These are phyloP conservation scores for Anthostomella pinea DNA, from an alignment of 2,329 filamentous ascomycete species.

Conservation along the genomic window DNA sequence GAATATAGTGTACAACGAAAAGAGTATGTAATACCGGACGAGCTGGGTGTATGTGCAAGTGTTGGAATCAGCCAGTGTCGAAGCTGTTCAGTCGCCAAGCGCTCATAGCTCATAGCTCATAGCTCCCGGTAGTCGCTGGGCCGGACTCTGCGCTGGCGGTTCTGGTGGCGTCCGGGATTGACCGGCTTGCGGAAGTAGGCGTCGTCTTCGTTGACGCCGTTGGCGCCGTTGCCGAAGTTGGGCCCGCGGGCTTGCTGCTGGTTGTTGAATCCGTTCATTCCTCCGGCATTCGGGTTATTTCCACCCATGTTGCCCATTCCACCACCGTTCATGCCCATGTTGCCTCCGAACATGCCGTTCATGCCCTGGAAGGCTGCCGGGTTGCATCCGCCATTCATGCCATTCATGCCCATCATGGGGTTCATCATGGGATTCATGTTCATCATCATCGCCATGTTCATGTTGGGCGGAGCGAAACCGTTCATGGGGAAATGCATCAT, in stretches of 20 bases:
- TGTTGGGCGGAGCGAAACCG: constrained; percentile 37
- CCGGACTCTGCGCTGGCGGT: constrained; percentile 72
- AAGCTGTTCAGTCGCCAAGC: not conserved
- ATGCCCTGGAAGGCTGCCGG: too few species aligned
- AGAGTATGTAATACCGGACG: constrained; percentile 2
- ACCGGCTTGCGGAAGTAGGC: constrained; percentile 95
- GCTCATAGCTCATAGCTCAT: constrained; percentile 35
- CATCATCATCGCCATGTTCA: constrained; percentile 37
- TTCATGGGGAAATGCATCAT: constrained; percentile 41
- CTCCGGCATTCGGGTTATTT: constrained; percentile 31
- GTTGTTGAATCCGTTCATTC: constrained; percentile 30
- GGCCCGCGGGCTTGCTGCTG: constrained; percentile 22
- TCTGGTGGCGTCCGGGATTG: constrained; percentile 87
- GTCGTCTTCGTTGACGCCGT: constrained; percentile 77
- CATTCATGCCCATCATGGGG: constrained; percentile 39
- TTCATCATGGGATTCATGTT: constrained; percentile 39
- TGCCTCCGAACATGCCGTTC: constrained; percentile 30
- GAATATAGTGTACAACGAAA: constrained; percentile 15
- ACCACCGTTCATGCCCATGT: constrained; percentile 30
- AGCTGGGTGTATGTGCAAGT: constrained; percentile 5
- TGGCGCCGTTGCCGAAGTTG: constrained; percentile 47
- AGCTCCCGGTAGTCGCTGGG: constrained; percentile 91
- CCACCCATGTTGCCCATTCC: constrained; percentile 20
- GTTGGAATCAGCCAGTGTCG: not conserved
- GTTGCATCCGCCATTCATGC: constrained; percentile 36